Evolutionary conservation across 2,329 filamentous ascomycete genomes (phyloP), one percentile per base, ranked within the genome.

Genomic region (Pestalotiopsis sp.): DNA sequence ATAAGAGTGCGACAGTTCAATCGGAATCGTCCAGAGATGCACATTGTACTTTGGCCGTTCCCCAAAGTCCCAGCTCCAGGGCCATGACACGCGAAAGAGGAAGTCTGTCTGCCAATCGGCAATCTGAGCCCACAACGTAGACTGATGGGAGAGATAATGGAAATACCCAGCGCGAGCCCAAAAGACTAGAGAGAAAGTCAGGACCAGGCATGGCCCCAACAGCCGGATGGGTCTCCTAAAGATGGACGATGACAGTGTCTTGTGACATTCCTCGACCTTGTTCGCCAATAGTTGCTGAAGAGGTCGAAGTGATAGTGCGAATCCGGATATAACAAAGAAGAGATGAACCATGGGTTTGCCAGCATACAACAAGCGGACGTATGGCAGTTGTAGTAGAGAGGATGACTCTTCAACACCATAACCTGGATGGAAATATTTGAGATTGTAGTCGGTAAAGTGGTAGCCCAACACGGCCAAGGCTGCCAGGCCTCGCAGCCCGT

Each of bases 241-340:
- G 6, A 83, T 78, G 4, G 84, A 83, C 3, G 84, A 85, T 0
- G 83, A 80, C 4, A 87, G 77, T 2, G 81, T 80, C 4, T 77
- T 75, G 67, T 79, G 78, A 65, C 81, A 79, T 9, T 77, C 76
- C 17, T 78, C 77, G 65, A 78, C 76, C 68, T 83, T 77, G 52
- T 81, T 77, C 11, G 77, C 73, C 67, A 81, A 82, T 7, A 84
- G 79, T 39, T 79, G 77, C 66, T 79, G 78, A 31, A 86, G 74
- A 2, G 84, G 81, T 70, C 83, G 83, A 71, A 81, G 80, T 7
- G 83, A 81, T 25, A 86, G 78, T 3, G 81, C 84, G 70, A 84
- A 85, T 49, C 85, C 84, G 1, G 84, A 86, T 45, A 86, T 84
- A 71, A 86, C 81, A 74, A 86, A 86, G 75, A 86, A 86, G 61